phyloP scores from a whole-genome alignment of 192 early-diverging fungal species.

The Linnemannia schmuckeri region DNA sequence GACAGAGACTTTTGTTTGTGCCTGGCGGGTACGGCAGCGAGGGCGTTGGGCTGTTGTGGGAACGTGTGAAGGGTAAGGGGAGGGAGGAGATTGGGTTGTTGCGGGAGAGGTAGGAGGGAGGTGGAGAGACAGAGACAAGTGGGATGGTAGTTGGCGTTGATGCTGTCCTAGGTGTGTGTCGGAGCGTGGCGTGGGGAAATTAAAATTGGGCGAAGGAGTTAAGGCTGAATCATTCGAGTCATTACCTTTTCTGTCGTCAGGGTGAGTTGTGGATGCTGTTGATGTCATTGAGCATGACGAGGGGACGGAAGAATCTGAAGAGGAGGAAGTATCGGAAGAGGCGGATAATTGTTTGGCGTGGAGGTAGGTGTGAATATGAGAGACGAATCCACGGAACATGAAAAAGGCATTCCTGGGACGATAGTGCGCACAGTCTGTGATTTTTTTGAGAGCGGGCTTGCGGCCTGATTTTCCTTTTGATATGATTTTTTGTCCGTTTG shows the following conservation, averaged over 20 bases:
- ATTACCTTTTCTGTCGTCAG: neutral
- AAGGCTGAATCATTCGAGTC: neutral
- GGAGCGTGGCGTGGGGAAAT: neutral
- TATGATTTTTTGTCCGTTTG: neutral
- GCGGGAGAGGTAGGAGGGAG: neutral
- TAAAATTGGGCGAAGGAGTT: neutral
- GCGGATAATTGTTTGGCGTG: neutral
- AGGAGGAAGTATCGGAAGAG: neutral
- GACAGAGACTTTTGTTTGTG: constrained; percentile 39
- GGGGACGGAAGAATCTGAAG: neutral
- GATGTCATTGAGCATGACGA: constrained; percentile 1
- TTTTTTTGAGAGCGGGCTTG: constrained; percentile 1
- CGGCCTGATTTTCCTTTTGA: neutral
- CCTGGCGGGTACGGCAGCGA: neutral
- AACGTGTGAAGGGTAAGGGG: too few species aligned
- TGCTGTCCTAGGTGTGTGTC: neutral
- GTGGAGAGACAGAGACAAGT: neutral
- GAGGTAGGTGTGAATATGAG: constrained; percentile 14
- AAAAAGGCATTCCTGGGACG: constrained; percentile 39
- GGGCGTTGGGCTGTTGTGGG: neutral
- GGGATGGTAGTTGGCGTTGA: neutral
- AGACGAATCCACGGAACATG: constrained; percentile 38
- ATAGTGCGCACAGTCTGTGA: constrained; percentile 24
- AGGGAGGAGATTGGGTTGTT: neutral
- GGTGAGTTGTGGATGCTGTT: neutral